Percentiles rank a stretch among this genome's conserved stretches.
Conservation (phyloP, 176 grass and related monocot species). For the Avena insularis region DNA sequence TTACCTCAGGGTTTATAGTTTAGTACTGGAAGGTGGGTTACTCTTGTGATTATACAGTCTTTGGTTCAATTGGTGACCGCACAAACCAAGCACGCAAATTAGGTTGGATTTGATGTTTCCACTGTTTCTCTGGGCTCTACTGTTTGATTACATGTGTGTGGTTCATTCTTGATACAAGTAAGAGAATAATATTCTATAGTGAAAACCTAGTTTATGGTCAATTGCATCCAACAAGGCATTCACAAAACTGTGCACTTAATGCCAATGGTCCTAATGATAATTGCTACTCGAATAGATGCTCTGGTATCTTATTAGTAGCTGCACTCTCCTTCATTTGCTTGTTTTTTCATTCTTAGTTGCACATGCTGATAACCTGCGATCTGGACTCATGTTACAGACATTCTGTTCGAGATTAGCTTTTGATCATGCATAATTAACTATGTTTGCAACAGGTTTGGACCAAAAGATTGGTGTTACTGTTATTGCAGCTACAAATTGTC, state of each 20-base stretch:
- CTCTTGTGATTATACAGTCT: not conserved
- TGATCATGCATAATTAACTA: conserved; percentile 27
- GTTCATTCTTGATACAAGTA: conserved; percentile 32
- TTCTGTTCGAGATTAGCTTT: not conserved
- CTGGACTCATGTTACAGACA: conserved; percentile 2
- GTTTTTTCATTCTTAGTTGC: conserved; percentile 19
- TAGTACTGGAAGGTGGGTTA: not conserved
- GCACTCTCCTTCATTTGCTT: not conserved
- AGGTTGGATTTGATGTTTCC: conserved; percentile 15
- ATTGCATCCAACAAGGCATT: not conserved
- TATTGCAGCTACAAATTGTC: conserved; percentile 95
- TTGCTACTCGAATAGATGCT: conserved; percentile 7
- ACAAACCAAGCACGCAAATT: conserved; percentile 29
- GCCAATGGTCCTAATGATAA: not conserved
- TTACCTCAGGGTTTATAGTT: not conserved
- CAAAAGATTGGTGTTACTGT: conserved; percentile 70
- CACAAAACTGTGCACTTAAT: conserved; percentile 12
- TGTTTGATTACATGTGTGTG: conserved; percentile 1
- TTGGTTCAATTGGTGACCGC: not conserved
- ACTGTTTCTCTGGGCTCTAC: not conserved
- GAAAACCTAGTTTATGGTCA: conserved; percentile 1
- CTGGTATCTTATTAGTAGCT: conserved; percentile 5
- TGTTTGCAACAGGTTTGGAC: conserved; percentile 73
- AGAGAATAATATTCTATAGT: conserved; percentile 11
- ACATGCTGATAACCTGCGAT: not conserved